A percentile compares a stretch with the other conserved stretches of the same genome.
Conservation (phyloP, 495 filamentous ascomycete species). For the Trichoderma reesei region DNA sequence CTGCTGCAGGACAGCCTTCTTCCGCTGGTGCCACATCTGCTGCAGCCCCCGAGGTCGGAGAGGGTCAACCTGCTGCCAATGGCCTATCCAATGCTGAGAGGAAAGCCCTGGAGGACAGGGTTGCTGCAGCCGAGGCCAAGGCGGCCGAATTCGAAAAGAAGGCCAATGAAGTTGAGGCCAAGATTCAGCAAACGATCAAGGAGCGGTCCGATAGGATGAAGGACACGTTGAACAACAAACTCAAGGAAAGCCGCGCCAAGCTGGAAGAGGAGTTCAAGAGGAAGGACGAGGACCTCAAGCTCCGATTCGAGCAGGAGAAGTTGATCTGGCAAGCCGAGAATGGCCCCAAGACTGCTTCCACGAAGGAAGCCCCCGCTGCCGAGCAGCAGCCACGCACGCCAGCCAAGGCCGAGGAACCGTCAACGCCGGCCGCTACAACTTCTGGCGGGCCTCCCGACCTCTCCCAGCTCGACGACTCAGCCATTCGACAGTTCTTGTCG, state of each 20-base stretch:
- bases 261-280: conserved; percentile 34
- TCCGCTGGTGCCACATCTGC: conserved; percentile 13
- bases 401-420: conserved; percentile 14
- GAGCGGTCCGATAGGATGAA: conserved; percentile 65
- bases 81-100: conserved; percentile 40
- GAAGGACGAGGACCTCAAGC: conserved; percentile 44
- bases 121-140: conserved; percentile 35
- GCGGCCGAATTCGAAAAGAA: conserved; percentile 48
- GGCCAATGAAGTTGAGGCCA: conserved; percentile 43
- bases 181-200: conserved; percentile 46
- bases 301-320: conserved; percentile 56
- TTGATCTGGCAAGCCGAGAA: conserved; percentile 44
- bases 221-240: conserved; percentile 54
- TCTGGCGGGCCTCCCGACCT: conserved; percentile 19
- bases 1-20: neutral
- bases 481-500: conserved; percentile 54
- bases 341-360: conserved; percentile 23
- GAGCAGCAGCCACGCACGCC: conserved; percentile 27
- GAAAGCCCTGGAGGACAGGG: conserved; percentile 40
- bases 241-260: conserved; percentile 48
- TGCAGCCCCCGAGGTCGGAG: neutral
- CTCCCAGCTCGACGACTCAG: conserved; percentile 42
- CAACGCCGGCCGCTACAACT: neutral
- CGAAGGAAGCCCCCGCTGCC: conserved; percentile 7
- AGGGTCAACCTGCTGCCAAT: neutral